Evolutionary conservation across 2,329 filamentous ascomycete species (phyloP).

Genomic region (Immersiporthe knoxdaviesiana): DNA sequence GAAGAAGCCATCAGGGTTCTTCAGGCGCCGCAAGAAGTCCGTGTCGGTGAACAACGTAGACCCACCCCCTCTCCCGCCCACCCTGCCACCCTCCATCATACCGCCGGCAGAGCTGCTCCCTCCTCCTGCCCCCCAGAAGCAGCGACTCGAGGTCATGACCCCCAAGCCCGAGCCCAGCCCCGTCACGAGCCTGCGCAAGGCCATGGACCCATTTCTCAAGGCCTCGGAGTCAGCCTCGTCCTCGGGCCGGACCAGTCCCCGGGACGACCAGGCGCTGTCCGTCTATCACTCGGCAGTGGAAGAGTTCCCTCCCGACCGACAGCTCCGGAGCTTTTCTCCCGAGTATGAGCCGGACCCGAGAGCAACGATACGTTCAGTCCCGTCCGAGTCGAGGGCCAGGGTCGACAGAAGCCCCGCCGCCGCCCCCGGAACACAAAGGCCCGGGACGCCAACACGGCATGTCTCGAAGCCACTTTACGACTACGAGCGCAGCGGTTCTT

Average conservation of each 20-base stretch:
- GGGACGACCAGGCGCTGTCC: slow-evolving; percentile 33
- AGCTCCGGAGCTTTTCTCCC: slow-evolving; percentile 69
- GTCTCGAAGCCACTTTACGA: slow-evolving; percentile 39
- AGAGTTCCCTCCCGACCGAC: slow-evolving; percentile 37
- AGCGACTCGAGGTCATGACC: slow-evolving; percentile 34
- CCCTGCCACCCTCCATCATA: slow-evolving; percentile 51
- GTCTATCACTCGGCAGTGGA: slow-evolving; percentile 17
- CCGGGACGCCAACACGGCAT: slow-evolving; percentile 41
- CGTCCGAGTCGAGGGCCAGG: slow-evolving; percentile 45
- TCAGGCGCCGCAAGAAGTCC: slow-evolving; percentile 91
- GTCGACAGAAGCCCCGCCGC: slow-evolving; percentile 31
- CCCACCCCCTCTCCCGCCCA: slow-evolving; percentile 55
- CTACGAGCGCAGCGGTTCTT: slow-evolving; percentile 49
- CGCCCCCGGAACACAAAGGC: slow-evolving; percentile 30
- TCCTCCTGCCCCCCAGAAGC: too few species aligned
- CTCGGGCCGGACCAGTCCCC: slow-evolving; percentile 18
- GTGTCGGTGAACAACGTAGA: slow-evolving; percentile 57
- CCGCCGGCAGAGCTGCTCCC: slow-evolving; percentile 41
- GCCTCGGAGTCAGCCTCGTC: slow-evolving; percentile 32
- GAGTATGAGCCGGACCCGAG: slow-evolving; percentile 74
- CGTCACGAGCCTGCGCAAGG: slow-evolving; percentile 79
- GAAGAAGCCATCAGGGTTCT: slow-evolving; percentile 95
- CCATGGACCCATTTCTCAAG: slow-evolving; percentile 82
- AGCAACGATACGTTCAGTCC: slow-evolving; percentile 70
- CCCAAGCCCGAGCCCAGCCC: slow-evolving; percentile 58